Evolutionary conservation across 148 eudicot species (phyloP), one percentile per base, ranked within the genome.

Genomic region (Silene uniflora): DNA sequence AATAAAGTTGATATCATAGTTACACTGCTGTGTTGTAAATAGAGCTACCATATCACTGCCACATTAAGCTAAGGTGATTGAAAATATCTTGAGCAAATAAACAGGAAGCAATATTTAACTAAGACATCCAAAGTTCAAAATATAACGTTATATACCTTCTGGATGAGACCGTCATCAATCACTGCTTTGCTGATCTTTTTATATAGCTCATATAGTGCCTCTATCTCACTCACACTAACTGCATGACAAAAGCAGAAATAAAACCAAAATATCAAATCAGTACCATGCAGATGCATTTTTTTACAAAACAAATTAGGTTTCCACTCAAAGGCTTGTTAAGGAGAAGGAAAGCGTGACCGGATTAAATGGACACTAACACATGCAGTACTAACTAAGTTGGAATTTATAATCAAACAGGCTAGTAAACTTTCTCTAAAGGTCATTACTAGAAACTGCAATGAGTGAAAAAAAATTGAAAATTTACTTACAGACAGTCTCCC

Each of bases 221-320:
- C 98, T 80, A 93, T 85, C 77, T 93, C 98, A 59, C 97, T 93
- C 39, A 93, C 98, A 81, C 98, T 93, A 85, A 93, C 98, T 93
- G 95, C 90, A 91, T 81, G 16, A 73, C 64, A 72, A 46, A 56
- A 52, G 17, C 23, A 71, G 16, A 62, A 77, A 46, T 8, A 46
- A 56, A 69, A 25, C 0, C 8, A 64, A 27, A 12, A 69, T 78
- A 29, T 25, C 12, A 71, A 22, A 69, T 67, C 19, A 71, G 44
- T 39, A 39, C 8, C 10, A 7, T 7, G 44, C 10, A 39, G 44
- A 39, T 39, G 44, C 44, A 39, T 7, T 39, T 7, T 39, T 39
- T 39, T 39, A 39, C 0, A 39, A 39, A 39, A n/a, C 23, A 59
- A 21, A 59, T 59, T 59, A 9, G 3, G 23, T 59, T 59, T 62